Base-by-base conservation (phyloP, 192 early-diverging fungal species). In the Coemansia sp. region DNA sequence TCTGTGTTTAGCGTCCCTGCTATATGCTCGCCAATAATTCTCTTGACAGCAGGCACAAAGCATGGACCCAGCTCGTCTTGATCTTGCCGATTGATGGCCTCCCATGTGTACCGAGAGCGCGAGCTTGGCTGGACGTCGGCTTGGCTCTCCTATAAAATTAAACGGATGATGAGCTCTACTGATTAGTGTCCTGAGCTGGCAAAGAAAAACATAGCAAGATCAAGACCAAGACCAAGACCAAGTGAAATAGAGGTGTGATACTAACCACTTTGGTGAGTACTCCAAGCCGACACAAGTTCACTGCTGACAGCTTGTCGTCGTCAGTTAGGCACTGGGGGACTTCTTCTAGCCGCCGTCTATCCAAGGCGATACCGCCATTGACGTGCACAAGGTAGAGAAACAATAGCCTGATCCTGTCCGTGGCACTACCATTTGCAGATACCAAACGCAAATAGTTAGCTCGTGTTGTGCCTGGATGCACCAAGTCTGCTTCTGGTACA, bases 341-440 rank as follows among this genome's bases (percentile, higher is more conserved):
- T 36, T 83, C 76, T 33, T 78, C 67, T 9, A 83, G 63, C 4
- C 81, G 53, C 16, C 81, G 66, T 18, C 81, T 65, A 18, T 83
- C 81, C 1, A 57, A 18, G 16, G 68, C 76, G 14, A 46, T 63
- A 3, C 71, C 67, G 4, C 81, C 81, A 20, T 78, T 48, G 26
- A 55, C 61, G 40, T 64, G 60, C 23, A 83, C 71, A 18, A 83
- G 55, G 24, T 83, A 83, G 9, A 83, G 45, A 18, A 83, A 63
- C 34, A 83, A 39, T 10, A 78, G 56, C 28, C 81, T 43, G 34
- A 83, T 69, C 18, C 69, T 58, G 60, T 83, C 81, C 8, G 60
- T 59, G n/a, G 46, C 59, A 5, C 80, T 83, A 77, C 11, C 38
- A 36, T 5, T 31, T 33, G 40, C 7, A 60, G 10, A 33, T 26